phyloP scores from a whole-genome alignment of 2,329 filamentous ascomycete genomes.

The Arthrobotrys pseudoclavata region DNA sequence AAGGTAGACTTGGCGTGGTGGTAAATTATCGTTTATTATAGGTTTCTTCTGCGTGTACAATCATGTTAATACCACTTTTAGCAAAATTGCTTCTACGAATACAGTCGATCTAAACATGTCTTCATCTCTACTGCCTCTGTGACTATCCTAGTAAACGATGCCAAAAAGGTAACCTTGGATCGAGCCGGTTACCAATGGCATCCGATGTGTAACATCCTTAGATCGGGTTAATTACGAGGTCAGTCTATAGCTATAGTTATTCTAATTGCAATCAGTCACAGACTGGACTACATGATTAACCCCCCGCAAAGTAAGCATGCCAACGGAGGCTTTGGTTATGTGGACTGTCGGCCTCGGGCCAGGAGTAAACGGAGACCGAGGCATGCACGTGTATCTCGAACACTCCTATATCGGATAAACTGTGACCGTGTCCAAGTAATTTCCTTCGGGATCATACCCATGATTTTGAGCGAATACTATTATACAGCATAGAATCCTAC shows the following conservation, averaged over 20 bases:
- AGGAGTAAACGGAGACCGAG: not conserved
- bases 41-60: constrained; percentile 3
- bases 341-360: not conserved
- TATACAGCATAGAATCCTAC: constrained; percentile 18
- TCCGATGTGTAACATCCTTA: too few species aligned
- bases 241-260: too few species aligned
- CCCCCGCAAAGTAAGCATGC: not conserved
- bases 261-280: too few species aligned
- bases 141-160: not conserved
- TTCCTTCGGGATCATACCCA: not conserved
- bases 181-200: too few species aligned
- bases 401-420: not conserved
- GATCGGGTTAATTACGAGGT: too few species aligned
- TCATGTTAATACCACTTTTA: constrained; percentile 15
- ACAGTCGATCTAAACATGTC: not conserved
- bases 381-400: not conserved
- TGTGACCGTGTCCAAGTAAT: not conserved
- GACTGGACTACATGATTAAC: not conserved
- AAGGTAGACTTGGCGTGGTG: constrained; percentile 38
- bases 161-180: too few species aligned
- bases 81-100: not conserved
- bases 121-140: not conserved
- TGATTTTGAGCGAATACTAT: not conserved
- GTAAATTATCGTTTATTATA: constrained; percentile 23
- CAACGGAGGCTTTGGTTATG: not conserved